These are phyloP conservation scores for Aspergillus biplanus DNA, from an alignment of 495 filamentous ascomycete genomes.

Conservation along the genomic window DNA sequence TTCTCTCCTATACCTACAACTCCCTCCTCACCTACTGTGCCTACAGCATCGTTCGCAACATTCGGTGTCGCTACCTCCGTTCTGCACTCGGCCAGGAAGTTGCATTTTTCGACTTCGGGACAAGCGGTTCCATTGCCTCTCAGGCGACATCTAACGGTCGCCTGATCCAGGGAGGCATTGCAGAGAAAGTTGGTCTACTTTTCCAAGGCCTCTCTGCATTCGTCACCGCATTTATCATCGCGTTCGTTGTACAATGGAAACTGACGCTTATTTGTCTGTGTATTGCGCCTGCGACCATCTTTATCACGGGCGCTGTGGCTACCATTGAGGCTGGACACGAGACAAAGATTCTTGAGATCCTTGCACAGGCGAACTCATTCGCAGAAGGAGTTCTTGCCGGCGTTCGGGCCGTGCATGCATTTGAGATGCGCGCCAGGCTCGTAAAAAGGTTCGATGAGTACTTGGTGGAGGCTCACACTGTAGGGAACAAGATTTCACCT, in stretches of 20 bases:
- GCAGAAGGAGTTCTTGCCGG: conserved; percentile 25
- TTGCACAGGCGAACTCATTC: conserved; percentile 19
- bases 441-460: conserved; percentile 14
- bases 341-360: not conserved
- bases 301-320: not conserved
- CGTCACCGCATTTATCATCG: conserved; percentile 36
- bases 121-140: conserved; percentile 79
- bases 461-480: not conserved
- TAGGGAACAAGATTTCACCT: not conserved
- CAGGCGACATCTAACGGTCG: conserved; percentile 62
- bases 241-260: conserved; percentile 37
- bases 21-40: conserved; percentile 35
- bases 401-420: conserved; percentile 21
- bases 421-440: conserved; percentile 18
- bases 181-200: conserved; percentile 36
- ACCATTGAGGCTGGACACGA: not conserved
- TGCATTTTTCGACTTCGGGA: conserved; percentile 78
- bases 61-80: conserved; percentile 70
- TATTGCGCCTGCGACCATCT: conserved; percentile 17
- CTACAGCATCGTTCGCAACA: conserved; percentile 73
- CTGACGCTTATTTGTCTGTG: conserved; percentile 29
- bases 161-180: conserved; percentile 37
- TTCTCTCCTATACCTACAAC: conserved; percentile 32
- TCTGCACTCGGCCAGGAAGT: conserved; percentile 80
- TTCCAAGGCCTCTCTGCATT: conserved; percentile 33